Evolutionary conservation across 768 basidiomycete species (phyloP).

Genomic region (Porpolomopsis calyptriformis): DNA sequence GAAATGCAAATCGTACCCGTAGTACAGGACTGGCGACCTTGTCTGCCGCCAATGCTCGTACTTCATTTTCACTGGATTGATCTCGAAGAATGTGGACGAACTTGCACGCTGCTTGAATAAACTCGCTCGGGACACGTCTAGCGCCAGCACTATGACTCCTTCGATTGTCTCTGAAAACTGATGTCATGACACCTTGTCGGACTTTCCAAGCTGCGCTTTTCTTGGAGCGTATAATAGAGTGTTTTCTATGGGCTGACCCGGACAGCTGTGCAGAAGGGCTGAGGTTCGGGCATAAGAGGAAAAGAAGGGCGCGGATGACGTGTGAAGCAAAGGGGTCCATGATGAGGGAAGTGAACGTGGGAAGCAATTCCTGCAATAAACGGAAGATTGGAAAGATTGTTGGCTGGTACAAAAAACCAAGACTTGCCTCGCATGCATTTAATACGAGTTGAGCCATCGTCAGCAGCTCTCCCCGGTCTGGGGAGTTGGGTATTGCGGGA

Average conservation of each 20-base stretch:
- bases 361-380: conserved; percentile 53
- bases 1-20: conserved; percentile 37
- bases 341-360: conserved; percentile 51
- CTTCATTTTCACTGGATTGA: conserved; percentile 55
- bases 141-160: conserved; percentile 23
- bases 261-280: conserved; percentile 24
- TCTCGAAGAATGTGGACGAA: conserved; percentile 43
- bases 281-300: conserved; percentile 58
- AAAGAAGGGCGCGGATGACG: conserved; percentile 68
- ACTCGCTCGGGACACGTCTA: conserved; percentile 32
- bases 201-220: conserved; percentile 77
- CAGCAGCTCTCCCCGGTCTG: conserved; percentile 56
- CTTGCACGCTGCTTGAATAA: conserved; percentile 33
- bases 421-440: conserved; percentile 52
- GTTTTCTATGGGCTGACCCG: conserved; percentile 22
- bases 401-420: conserved; percentile 6
- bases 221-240: conserved; percentile 58
- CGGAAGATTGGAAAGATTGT: neutral
- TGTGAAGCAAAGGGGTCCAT: conserved; percentile 89
- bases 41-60: conserved; percentile 64
- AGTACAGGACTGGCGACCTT: conserved; percentile 70
- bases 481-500: conserved; percentile 34
- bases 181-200: conserved; percentile 71
- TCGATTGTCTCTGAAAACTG: conserved; percentile 46
- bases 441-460: conserved; percentile 53